Base-by-base conservation (phyloP, 164 flowering plant species). In the Chimonanthus salicifolius region DNA sequence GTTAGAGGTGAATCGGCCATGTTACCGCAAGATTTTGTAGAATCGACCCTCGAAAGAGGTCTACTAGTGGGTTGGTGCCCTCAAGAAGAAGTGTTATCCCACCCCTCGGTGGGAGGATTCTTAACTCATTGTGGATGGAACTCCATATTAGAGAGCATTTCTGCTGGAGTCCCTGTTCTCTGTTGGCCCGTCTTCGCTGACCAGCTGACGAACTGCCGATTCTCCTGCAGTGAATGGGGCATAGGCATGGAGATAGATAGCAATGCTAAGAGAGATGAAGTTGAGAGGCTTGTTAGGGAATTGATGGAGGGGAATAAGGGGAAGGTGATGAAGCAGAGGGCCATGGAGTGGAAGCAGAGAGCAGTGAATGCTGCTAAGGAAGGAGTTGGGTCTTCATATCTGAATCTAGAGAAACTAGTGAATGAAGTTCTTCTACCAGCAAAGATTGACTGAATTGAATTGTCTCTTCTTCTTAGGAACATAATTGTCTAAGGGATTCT, bases 41-140 rank as follows among this genome's bases (percentile, higher is more conserved):
- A 4, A 2, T 70, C 71, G 58, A 75, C 49, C 9, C 11, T 33
- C 48, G 64, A 49, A 3, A 75, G 78, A 58, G 75, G 68, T 0
- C 16, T 80, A 45, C 0, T 83, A 2, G 62, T 70, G 83, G 78
- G 50, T 33, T 33, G 33, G 33, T 33, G 33, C 33, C 33, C 33
- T 33, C 33, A 33, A 33, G 33, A 33, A 33, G 45, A 74, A 71
- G 82, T 83, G 10, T 73, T 83, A 1, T 20, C 21, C 3, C 84
- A 83, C 48, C 81, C 81, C 6, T 74, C 86, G 3, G 43, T 81
- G 0, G 80, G 84, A 15, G 82, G 75, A 0, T 83, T 83, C 44
- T 47, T 79, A 46, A 83, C 86, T 0, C 86, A 83, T 20, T 49
- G 80, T 13, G 83, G 81, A 4, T 81, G 84, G 82, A 83, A 80